Conservation (phyloP, 305 asterid genomes). For the Fraxinus platypoda region DNA sequence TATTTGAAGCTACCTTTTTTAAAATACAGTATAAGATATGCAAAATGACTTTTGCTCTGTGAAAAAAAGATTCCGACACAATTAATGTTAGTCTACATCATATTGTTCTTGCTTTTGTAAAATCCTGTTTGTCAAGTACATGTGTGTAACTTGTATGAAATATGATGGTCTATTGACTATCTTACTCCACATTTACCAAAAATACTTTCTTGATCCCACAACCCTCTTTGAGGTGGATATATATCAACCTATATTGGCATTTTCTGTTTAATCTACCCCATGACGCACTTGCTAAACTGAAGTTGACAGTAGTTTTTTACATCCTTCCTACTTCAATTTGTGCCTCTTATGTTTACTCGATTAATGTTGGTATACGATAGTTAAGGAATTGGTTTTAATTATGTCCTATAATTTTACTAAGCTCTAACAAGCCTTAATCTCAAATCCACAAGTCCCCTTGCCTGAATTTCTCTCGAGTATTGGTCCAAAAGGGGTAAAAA, state of each 20-base stretch:
- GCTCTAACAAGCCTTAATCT: not conserved
- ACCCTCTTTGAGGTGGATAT: not conserved
- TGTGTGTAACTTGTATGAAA: not conserved
- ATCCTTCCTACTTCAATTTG: not conserved
- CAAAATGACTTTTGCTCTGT: not conserved
- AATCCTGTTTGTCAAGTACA: not conserved
- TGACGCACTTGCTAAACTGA: not conserved
- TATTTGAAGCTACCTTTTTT: not conserved
- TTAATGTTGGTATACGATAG: not conserved
- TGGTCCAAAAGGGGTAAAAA: not conserved
- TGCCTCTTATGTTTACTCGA: not conserved
- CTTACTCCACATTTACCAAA: not conserved
- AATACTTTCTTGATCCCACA: not conserved
- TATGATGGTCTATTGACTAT: not conserved
- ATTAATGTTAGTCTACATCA: not conserved
- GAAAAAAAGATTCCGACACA: not conserved
- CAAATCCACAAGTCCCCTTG: not conserved
- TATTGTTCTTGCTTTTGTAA: slow-evolving; percentile 5
- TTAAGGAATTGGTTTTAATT: not conserved
- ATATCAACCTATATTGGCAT: not conserved
- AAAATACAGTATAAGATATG: not conserved
- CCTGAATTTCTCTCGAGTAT: not conserved
- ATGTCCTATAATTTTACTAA: not conserved
- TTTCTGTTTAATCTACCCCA: slow-evolving; percentile 6
- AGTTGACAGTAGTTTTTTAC: not conserved